A percentile compares a stretch with the other conserved stretches of the same genome.
These are phyloP conservation scores for Scytalidium sp. DNA, from an alignment of 2,329 filamentous ascomycete genomes.

Conservation along the genomic window DNA sequence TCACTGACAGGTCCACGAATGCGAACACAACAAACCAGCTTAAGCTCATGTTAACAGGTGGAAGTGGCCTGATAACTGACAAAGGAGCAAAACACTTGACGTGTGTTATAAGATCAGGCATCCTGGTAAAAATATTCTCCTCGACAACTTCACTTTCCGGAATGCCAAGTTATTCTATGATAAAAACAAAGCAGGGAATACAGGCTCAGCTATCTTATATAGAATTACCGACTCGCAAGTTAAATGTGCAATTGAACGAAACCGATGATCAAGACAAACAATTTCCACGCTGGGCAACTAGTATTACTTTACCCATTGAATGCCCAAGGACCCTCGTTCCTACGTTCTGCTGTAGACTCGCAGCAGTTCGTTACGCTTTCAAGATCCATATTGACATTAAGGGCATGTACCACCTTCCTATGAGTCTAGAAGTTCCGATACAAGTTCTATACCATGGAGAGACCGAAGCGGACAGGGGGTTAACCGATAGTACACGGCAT, in stretches of 20 bases:
- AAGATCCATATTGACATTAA: slow-evolving; percentile 1
- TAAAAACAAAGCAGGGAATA: neutral
- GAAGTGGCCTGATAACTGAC: neutral
- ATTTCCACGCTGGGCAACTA: neutral
- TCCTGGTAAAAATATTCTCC: neutral
- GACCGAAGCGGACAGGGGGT: no score
- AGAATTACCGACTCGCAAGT: neutral
- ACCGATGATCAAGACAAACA: neutral
- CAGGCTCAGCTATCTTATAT: neutral
- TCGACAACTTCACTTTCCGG: neutral
- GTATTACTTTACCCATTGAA: neutral
- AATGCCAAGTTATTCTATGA: neutral
- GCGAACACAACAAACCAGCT: neutral
- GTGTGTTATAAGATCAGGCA: neutral
- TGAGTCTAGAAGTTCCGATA: slow-evolving; percentile 6
- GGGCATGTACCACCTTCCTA: neutral
- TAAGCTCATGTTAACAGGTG: neutral
- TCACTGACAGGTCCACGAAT: neutral
- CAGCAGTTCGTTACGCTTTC: slow-evolving; percentile 1
- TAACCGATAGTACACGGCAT: no score
- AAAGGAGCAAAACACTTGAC: neutral
- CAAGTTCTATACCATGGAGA: slow-evolving; percentile 3
- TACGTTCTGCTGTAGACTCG: slow-evolving; percentile 4
- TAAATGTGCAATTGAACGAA: neutral
- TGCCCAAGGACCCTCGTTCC: slow-evolving; percentile 2